phyloP scores from a whole-genome alignment of 306 rosid genomes.

The Arachis hypogaea region DNA sequence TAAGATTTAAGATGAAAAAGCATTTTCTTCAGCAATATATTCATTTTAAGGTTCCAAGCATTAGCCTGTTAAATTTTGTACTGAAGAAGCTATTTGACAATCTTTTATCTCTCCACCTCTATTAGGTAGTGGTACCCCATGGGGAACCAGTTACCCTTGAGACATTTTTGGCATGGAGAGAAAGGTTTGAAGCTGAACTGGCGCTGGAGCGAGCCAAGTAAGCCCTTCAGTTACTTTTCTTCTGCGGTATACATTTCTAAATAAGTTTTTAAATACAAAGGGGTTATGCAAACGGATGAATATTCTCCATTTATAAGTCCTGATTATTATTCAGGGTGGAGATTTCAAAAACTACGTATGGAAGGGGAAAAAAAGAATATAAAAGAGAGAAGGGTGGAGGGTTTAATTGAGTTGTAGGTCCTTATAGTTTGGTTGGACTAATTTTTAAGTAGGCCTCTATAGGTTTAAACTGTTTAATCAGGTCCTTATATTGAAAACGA shows the following conservation, averaged over 20 bases:
- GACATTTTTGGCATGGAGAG: slow-evolving; percentile 96
- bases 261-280: slow-evolving; percentile 25
- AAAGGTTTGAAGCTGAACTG: slow-evolving; percentile 95
- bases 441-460: no score
- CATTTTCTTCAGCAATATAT: slow-evolving; percentile 27
- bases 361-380: neutral
- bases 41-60: slow-evolving; percentile 24
- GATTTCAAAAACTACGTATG: slow-evolving; percentile 11
- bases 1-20: slow-evolving; percentile 1
- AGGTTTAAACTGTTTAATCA: no score
- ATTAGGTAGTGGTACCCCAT: slow-evolving; percentile 84
- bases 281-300: slow-evolving; percentile 21
- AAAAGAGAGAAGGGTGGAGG: neutral
- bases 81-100: slow-evolving; percentile 40
- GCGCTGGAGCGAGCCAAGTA: slow-evolving; percentile 99
- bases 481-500: no score
- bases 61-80: slow-evolving; percentile 7
- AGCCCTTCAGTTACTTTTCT: slow-evolving; percentile 43
- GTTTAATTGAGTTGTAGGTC: neutral
- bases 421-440: no score
- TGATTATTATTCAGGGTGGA: slow-evolving; percentile 26
- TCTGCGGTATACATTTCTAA: slow-evolving; percentile 10
- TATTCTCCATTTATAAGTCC: slow-evolving; percentile 9
- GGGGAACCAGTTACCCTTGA: slow-evolving; percentile 96
- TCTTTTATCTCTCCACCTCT: slow-evolving; percentile 32